Percentiles rank a stretch among this genome's conserved stretches.
Evolutionary conservation across 2,329 filamentous ascomycete genomes (phyloP).

Genomic region (Aspergillus quadrilineatus): DNA sequence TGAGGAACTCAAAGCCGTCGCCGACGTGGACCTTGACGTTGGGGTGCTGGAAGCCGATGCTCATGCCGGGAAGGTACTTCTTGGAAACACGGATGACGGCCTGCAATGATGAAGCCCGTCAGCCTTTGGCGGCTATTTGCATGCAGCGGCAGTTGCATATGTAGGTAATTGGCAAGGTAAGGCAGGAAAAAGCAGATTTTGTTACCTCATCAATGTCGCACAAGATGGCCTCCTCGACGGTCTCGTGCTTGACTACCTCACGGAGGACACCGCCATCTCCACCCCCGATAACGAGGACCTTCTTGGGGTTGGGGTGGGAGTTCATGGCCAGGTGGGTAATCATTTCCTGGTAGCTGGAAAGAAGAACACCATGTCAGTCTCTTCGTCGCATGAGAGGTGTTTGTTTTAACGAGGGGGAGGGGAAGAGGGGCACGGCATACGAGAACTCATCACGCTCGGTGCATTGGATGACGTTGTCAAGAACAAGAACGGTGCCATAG

Average conservation of each 20-base stretch:
- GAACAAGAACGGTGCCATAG: conserved; percentile 91
- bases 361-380: not conserved
- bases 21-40: conserved; percentile 90
- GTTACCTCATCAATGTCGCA: conserved; percentile 94
- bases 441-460: conserved; percentile 99
- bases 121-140: not conserved
- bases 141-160: not conserved
- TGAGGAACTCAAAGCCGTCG: conserved; percentile 98
- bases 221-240: conserved; percentile 90
- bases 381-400: not conserved
- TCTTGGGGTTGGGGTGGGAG: conserved; percentile 97
- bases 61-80: conserved; percentile 94
- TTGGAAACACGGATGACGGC: conserved; percentile 98
- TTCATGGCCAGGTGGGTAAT: conserved; percentile 98
- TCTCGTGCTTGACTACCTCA: conserved; percentile 98
- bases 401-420: not conserved
- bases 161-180: too few species aligned
- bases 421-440: conserved; percentile 41
- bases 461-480: conserved; percentile 99
- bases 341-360: conserved; percentile 88
- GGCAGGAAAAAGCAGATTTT: conserved; percentile 5
- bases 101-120: conserved; percentile 38
- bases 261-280: conserved; percentile 96
- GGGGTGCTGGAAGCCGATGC: conserved; percentile 87
- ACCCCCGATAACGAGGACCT: conserved; percentile 95